Evolutionary conservation across 2,329 filamentous ascomycete species (phyloP), one percentile per base, ranked within the genome.

Genomic region (Curvularia spicifera): DNA sequence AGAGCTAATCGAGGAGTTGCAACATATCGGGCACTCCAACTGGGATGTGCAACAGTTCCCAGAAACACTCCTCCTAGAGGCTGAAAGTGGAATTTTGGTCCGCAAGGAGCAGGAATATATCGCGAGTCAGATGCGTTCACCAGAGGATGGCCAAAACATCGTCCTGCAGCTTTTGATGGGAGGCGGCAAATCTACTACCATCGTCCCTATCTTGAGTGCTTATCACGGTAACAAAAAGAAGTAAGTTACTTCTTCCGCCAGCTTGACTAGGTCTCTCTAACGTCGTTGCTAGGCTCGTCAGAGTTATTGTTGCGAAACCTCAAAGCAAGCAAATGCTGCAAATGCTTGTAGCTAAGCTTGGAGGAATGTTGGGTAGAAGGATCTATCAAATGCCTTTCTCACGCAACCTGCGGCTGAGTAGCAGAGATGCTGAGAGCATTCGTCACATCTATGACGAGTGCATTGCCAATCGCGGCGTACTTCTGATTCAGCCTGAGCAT

Each of bases 401-500:
- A 0, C 78, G 87, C 1, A 75, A 79, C 0, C 59, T 86, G 0
- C 66, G 67, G 0, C 60, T 86, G 0, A 64, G 59, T 0, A 0
- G 42, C 0, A 0, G 31, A 0, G 66, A 81, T 12, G 79, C 80
- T 0, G 6, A 55, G 0, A 37, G 50, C 0, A 80, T 89, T 3
- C 55, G 64, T 0, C 4, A 62, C 0, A 73, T 84, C 0, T 81
- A 80, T 10, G 6, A 72, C 0, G 73, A 82, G 8, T 89, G 86
- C 48, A 80, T 80, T 63, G n/a, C 57, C 0, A 68, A 71, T 0
- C 80, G 85, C 0, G 87, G 87, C 0, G 74, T 91, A 0, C 64
- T 90, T 0, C 72, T 91, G 0, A 76, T 86, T 0, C 86, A 89
- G 35, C 88, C 88, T 0, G 87, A 90, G 63, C 84, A 90, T 56